Base-by-base conservation (phyloP, 2,329 filamentous ascomycete species). In the Cercospora janseana region DNA sequence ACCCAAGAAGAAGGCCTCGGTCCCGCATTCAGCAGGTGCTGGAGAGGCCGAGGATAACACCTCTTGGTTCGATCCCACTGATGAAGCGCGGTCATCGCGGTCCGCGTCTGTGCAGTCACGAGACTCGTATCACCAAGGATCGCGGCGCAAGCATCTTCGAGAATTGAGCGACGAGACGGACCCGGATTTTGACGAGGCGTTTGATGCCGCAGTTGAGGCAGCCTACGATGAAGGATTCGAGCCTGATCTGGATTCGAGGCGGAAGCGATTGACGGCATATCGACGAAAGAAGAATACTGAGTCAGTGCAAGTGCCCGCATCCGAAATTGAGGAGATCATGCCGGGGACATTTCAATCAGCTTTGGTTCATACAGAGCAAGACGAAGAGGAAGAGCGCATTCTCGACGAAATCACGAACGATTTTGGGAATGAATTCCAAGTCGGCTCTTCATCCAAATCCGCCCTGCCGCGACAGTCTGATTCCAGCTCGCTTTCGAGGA, bases 181-280 rank as follows among this genome's bases (percentile, higher is more conserved):
- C 66, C 86, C 88, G 5, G 91, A 95, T 64, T 95, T 97, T 59
- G 91, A 96, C 69, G 90, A 89, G 6, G 93, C 93, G 3, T 77
- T 97, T 34, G 92, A 97, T 71, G 92, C 91, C 18, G 93, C 93
- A 10, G 91, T 97, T 6, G 93, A 97, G 69, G 92, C 92, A 43
- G 93, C 92, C 4, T 98, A 97, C 67, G 87, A 95, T 66, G 90
- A 96, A 56, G 88, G 88, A 0, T 87, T 89, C 56, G 90, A 95
- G 64, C 87, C 87, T 3, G 82, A 80, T 67, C 76, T 77, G 13
- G 69, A 76, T 5, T 72, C 74, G 18, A 70, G 75, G 21, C 62
- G 63, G 31, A 69, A 66, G 12, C 58, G 60, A 7, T 35, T 52
- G 26, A 60, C 58, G 0, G 56, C 49, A 7, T 46, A 51, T 31